These are phyloP conservation scores for Climacium dendroides DNA, from an alignment of 225 moss, liverwort and hornwort species.

Conservation along the genomic window DNA sequence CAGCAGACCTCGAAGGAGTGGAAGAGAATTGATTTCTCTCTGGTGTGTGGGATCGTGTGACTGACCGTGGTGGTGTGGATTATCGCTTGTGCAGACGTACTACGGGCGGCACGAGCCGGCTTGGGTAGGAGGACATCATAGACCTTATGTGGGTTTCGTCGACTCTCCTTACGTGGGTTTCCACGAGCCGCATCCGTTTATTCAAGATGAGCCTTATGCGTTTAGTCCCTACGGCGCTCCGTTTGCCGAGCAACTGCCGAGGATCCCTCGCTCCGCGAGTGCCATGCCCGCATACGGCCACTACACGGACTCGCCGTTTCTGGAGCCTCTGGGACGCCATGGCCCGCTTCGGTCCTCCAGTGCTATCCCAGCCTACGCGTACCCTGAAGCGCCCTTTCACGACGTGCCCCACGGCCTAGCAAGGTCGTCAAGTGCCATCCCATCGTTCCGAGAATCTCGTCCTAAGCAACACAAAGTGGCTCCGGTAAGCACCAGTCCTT, in stretches of 20 bases:
- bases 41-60: background rate
- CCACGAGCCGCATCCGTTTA: background rate
- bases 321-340: background rate
- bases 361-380: slow-evolving; percentile 11
- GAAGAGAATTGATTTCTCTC: background rate
- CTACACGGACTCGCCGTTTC: background rate
- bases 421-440: slow-evolving; percentile 19
- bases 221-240: background rate
- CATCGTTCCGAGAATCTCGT: slow-evolving; percentile 15
- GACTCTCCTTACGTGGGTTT: background rate
- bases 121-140: background rate
- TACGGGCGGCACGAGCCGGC: slow-evolving; percentile 9
- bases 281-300: slow-evolving; percentile 22
- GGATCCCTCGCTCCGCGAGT: slow-evolving; percentile 11
- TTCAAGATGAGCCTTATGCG: background rate
- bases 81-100: background rate
- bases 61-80: background rate
- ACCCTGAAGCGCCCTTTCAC: slow-evolving; percentile 1
- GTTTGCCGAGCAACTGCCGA: background rate
- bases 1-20: background rate
- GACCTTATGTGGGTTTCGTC: background rate
- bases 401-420: background rate
- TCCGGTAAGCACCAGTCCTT: slow-evolving; percentile 9
- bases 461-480: slow-evolving; percentile 34
- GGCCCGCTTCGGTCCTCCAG: slow-evolving; percentile 20